These are phyloP conservation scores for Thraustotheca clavata DNA, from an alignment of 352 stramenopile species.

Conservation along the genomic window DNA sequence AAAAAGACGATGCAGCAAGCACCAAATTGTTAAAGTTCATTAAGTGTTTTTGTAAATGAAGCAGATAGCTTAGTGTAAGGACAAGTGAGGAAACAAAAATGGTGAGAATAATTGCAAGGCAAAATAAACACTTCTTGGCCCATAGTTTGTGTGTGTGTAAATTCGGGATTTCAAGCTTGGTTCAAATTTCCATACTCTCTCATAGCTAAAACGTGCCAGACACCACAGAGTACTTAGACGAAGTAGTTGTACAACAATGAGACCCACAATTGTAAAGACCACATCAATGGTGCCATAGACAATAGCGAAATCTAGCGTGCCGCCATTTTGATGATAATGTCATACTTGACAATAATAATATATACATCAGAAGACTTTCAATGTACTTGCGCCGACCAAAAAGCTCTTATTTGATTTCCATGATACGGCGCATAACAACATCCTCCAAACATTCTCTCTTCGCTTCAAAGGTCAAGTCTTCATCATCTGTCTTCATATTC, in stretches of 20 bases:
- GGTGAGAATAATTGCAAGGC: not conserved
- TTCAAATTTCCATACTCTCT: not conserved
- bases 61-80: not conserved
- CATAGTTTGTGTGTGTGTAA: not conserved
- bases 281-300: not conserved
- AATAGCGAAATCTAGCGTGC: no score
- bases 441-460: not conserved
- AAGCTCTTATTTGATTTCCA: conserved; percentile 7
- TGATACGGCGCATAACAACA: not conserved
- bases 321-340: not conserved
- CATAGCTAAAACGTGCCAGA: not conserved
- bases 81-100: not conserved
- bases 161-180: not conserved
- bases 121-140: not conserved
- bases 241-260: not conserved
- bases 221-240: not conserved
- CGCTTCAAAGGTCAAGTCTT: not conserved
- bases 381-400: conserved; percentile 15
- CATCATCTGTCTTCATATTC: not conserved
- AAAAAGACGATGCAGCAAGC: not conserved
- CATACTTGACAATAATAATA: not conserved
- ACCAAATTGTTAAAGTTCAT: not conserved
- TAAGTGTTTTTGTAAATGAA: not conserved
- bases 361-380: not conserved
- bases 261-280: not conserved